These are phyloP conservation scores for Apophysomyces variabilis DNA, from an alignment of 371 early-diverging fungal genomes.

Conservation along the genomic window DNA sequence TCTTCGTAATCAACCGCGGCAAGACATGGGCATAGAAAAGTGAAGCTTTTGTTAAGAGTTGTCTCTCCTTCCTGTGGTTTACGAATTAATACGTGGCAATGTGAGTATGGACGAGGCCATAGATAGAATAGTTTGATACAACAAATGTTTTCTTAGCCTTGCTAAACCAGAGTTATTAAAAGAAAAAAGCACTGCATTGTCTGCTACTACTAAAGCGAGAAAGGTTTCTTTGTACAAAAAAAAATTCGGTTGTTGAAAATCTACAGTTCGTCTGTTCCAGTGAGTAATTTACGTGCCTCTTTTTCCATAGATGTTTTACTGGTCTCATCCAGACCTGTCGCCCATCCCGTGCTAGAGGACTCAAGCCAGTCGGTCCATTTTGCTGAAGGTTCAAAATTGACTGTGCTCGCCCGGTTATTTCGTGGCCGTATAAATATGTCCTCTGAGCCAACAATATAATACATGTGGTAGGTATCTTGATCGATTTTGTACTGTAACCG, in stretches of 20 bases:
- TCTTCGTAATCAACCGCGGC: too few relatives aligned
- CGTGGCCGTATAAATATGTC: constrained; percentile 62
- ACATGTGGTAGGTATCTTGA: constrained; percentile 61
- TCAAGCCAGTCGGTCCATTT: constrained; percentile 31
- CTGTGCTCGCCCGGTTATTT: neutral
- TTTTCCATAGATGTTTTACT: constrained; percentile 30
- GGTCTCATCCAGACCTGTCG: constrained; percentile 28
- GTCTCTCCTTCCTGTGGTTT: too few relatives aligned
- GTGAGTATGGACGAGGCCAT: too few relatives aligned
- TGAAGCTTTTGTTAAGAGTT: too few relatives aligned
- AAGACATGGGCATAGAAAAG: too few relatives aligned
- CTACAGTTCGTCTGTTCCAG: constrained; percentile 6
- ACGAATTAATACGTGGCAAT: too few relatives aligned
- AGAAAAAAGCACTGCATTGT: constrained; percentile 3
- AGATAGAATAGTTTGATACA: too few relatives aligned
- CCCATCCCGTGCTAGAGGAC: constrained; percentile 42
- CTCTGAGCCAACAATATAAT: constrained; percentile 56
- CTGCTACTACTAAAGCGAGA: constrained; percentile 5
- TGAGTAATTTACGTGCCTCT: constrained; percentile 28
- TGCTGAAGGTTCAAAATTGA: neutral
- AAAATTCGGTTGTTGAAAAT: constrained; percentile 6
- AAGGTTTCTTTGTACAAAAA: constrained; percentile 8
- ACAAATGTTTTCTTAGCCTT: too few relatives aligned
- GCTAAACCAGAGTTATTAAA: too few relatives aligned
- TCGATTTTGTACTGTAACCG: constrained; percentile 93